Base-by-base conservation (phyloP, 306 rosid species). In the Carpinus viminea region DNA sequence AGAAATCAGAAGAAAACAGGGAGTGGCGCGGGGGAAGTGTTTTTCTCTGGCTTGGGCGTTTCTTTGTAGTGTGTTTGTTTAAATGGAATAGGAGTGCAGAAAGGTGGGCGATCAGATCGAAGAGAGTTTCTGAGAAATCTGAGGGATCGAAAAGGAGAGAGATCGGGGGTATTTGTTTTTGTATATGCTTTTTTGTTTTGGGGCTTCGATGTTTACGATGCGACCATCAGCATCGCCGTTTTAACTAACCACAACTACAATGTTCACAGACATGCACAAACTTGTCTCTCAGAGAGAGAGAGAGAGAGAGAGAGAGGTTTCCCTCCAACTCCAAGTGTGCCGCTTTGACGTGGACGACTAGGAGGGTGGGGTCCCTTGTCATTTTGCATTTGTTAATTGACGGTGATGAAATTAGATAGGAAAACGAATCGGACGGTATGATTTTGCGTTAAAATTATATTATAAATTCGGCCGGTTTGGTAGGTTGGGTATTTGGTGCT, bases 181-280 rank as follows among this genome's bases (percentile, higher is more conserved):
- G 8, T 41, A 41, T 41, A 5, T 11, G 48, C 7, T 57, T 26
- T 26, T 31, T 28, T 10, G 36, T 13, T 3, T 11, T 12, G 18
- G 51, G 72, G 26, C 45, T 80, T 82, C 91, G 89, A 78, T 85
- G 80, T 78, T 88, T 75, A 73, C 89, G 21, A 85, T 80, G 89
- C 21, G 72, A 78, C 65, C 65, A 78, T 71, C 87, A 46, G 60
- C 36, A 34, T 82, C 55, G 59, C 47, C 41, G 82, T 80, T 76
- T 71, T 72, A 51, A 72, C 75, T 50, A 72, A 50, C 75, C 59
- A 5, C 68, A 61, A 28, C 65, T 17, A 59, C 65, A 59, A 59
- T 59, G 34, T 59, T 24, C n/a, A 59, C 36, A 59, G 31, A 24
- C 45, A 41, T 6, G 45, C 45, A 41, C 12, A 55, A 24, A 55